Conservation (phyloP, 179 eudicot species). For the Drosera spatulata region DNA sequence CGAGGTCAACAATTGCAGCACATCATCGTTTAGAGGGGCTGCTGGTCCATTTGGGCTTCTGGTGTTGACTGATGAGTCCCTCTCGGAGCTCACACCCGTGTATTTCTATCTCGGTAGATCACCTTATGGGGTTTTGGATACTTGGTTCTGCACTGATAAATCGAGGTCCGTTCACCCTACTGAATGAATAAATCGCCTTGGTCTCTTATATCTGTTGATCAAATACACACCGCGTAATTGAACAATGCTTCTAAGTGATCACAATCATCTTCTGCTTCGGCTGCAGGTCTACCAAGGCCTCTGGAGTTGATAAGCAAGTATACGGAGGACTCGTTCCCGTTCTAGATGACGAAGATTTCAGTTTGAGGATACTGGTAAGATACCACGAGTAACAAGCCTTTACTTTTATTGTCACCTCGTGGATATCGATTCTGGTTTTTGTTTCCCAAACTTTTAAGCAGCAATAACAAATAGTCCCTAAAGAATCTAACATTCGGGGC, state of each 20-base stretch:
- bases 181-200: background rate
- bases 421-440: too few species aligned
- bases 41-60: conserved; percentile 83
- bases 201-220: too few species aligned
- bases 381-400: conserved; percentile 13
- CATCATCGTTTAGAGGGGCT: conserved; percentile 37
- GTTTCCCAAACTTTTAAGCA: too few species aligned
- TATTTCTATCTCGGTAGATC: conserved; percentile 69
- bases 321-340: conserved; percentile 55
- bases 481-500: too few species aligned
- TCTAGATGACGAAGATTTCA: conserved; percentile 41
- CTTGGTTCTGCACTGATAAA: conserved; percentile 76
- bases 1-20: conserved; percentile 45
- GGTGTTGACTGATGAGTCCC: conserved; percentile 60
- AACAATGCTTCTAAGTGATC: too few species aligned
- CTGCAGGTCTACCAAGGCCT: conserved; percentile 54
- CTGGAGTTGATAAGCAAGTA: conserved; percentile 31
- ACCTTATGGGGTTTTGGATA: conserved; percentile 37
- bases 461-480: too few species aligned
- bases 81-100: conserved; percentile 64
- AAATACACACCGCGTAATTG: too few species aligned
- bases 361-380: conserved; percentile 61
- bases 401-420: too few species aligned
- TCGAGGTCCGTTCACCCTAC: conserved; percentile 26
- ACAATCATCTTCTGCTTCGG: too few species aligned